A percentile compares a stretch with the other conserved stretches of the same genome.
Conservation (phyloP, 78 protist genomes). For the Dictyostelium firmibasis region DNA sequence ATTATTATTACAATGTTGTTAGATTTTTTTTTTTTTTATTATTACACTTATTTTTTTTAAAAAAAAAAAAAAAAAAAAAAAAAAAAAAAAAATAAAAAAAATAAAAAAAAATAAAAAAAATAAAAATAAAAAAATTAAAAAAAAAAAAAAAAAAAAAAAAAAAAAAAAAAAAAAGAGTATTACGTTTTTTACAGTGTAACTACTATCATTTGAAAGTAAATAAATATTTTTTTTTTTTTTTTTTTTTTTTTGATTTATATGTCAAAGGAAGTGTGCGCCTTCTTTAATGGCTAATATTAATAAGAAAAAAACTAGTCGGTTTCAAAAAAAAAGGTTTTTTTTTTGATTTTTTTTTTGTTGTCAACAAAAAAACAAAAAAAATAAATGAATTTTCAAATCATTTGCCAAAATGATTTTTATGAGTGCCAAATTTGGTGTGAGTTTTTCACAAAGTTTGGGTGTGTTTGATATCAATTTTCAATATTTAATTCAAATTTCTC, state of each 20-base stretch:
- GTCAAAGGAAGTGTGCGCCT: background rate
- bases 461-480: background rate
- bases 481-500: background rate
- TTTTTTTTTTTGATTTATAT: background rate
- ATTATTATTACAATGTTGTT: background rate
- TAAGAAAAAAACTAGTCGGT: background rate
- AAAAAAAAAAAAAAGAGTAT: background rate
- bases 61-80: too few relatives aligned
- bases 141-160: too few relatives aligned
- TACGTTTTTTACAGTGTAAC: background rate
- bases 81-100: too few relatives aligned
- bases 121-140: too few relatives aligned
- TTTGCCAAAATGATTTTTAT: background rate
- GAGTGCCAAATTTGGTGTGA: background rate
- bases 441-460: background rate
- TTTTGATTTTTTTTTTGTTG: background rate
- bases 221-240: too few relatives aligned
- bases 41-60: background rate
- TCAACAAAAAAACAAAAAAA: background rate
- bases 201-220: background rate
- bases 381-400: background rate
- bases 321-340: too few relatives aligned
- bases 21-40: background rate
- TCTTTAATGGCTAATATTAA: background rate
- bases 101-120: too few relatives aligned